Percentiles rank a stretch among this genome's conserved stretches.
Evolutionary conservation across 805 yeast genomes (phyloP).

Genomic region (Dipodascus geniculatus): DNA sequence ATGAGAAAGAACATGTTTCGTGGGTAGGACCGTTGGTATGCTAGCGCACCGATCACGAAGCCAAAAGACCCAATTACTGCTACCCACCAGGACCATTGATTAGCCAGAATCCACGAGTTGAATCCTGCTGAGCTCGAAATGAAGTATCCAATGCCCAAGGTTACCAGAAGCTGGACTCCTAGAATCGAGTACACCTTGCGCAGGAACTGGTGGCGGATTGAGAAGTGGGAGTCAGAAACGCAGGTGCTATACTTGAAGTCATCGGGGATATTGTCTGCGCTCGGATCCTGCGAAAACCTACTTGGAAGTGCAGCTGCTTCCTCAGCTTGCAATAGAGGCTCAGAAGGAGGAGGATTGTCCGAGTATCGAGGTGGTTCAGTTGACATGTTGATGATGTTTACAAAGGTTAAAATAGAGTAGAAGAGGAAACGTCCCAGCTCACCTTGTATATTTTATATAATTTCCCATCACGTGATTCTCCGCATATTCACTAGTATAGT

Average conservation of each 20-base stretch:
- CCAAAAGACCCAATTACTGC: conserved; percentile 50
- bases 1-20: conserved; percentile 46
- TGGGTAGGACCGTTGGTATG: conserved; percentile 60
- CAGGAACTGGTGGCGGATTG: conserved; percentile 63
- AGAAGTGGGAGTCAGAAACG: conserved; percentile 67
- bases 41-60: conserved; percentile 48
- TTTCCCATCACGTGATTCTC: no score
- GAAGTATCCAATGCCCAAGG: conserved; percentile 45
- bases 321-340: neutral
- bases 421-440: neutral
- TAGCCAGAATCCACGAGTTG: conserved; percentile 42
- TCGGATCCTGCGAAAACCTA: no score
- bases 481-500: no score
- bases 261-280: conserved; percentile 26
- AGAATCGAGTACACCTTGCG: conserved; percentile 71
- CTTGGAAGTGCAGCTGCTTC: neutral
- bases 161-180: conserved; percentile 48
- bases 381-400: neutral
- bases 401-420: no score
- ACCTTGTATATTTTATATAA: no score
- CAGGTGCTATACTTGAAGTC: conserved; percentile 75
- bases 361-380: neutral
- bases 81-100: conserved; percentile 48
- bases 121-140: conserved; percentile 35
- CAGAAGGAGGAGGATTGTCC: neutral